Conservation (phyloP, 805 yeast genomes). For the Ogataea siamensis region DNA sequence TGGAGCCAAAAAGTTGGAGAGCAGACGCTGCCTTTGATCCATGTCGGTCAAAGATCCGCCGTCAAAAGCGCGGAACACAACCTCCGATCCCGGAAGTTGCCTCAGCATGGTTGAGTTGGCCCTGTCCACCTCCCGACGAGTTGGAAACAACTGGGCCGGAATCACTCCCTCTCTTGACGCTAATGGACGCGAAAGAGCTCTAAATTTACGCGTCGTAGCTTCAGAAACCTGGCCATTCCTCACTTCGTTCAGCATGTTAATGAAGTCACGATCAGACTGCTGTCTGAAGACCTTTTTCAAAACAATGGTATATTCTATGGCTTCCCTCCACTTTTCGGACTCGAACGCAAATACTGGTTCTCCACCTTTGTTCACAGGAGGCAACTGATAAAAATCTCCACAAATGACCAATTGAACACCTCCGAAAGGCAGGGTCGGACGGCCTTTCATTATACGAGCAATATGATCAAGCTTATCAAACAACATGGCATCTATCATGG, state of each 20-base stretch:
- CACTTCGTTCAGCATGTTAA: slow-evolving; percentile 73
- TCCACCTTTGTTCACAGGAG: slow-evolving; percentile 55
- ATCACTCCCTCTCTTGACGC: slow-evolving; percentile 54
- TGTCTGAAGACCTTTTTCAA: slow-evolving; percentile 72
- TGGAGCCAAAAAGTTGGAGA: slow-evolving; percentile 64
- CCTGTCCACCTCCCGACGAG: slow-evolving; percentile 66
- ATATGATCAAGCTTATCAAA: slow-evolving; percentile 62
- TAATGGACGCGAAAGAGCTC: slow-evolving; percentile 50
- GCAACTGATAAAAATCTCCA: slow-evolving; percentile 82
- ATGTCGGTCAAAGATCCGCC: slow-evolving; percentile 46
- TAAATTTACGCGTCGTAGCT: slow-evolving; percentile 49
- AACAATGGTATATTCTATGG: slow-evolving; percentile 56
- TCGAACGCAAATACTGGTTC: slow-evolving; percentile 60
- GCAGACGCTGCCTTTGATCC: slow-evolving; percentile 41
- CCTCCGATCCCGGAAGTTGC: slow-evolving; percentile 43
- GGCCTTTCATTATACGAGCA: slow-evolving; percentile 49
- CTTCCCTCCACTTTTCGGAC: slow-evolving; percentile 56
- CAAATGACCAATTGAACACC: slow-evolving; percentile 74
- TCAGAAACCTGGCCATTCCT: slow-evolving; percentile 58
- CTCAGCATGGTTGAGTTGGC: slow-evolving; percentile 56
- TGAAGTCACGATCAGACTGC: slow-evolving; percentile 66
- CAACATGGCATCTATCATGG: slow-evolving; percentile 73
- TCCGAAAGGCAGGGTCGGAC: slow-evolving; percentile 58
- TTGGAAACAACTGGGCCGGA: slow-evolving; percentile 74
- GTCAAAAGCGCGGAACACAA: slow-evolving; percentile 51